Base-by-base conservation (phyloP, 306 rosid genomes). In the Astragalus glycyphyllos region DNA sequence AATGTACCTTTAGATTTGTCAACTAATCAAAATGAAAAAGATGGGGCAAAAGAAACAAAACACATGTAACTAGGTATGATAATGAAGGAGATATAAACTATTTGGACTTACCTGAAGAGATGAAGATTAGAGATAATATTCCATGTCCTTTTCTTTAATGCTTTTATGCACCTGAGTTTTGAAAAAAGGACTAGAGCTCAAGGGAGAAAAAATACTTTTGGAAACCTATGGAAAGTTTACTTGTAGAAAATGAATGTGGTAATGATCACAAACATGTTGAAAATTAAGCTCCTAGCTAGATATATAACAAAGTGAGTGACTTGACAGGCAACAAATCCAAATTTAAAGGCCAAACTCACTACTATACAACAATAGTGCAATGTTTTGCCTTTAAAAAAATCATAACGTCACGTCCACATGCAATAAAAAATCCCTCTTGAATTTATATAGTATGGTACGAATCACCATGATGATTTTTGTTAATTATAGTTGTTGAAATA, bases 341-440 rank as follows among this genome's bases (percentile, higher is more conserved):
- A 12, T 48, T 35, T 50, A 57, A 13, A 57, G 14, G 74, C 60
- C 55, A 76, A 57, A 57, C 68, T 57, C 68, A 56, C 60, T 67
- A 56, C 44, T 71, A 5, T 12, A 5, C 3, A 9, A 7, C 11
- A 57, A 65, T 15, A 50, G 60, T 15, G 16, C 23, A 23, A 46
- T 57, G 49, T 57, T 37, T 62, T 73, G 74, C 66, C 74, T 57
- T 51, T 57, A 63, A 26, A 40, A 57, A 9, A 46, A 58, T 3
- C 32, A 32, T 42, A 82, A 41, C 38, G 83, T 59, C 75, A 74
- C 70, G 11, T 65, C 58, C n/a, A 57, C 42, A 69, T 4, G 58
- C 26, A 17, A 56, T 55, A 50, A 47, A 70, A 48, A 64, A 6
- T 15, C 10, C 7, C 40, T 29, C 11, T 67, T 45, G 14, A 26